These are phyloP conservation scores for Ophiostoma australiae DNA, from an alignment of 2,329 filamentous ascomycete genomes.

Conservation along the genomic window DNA sequence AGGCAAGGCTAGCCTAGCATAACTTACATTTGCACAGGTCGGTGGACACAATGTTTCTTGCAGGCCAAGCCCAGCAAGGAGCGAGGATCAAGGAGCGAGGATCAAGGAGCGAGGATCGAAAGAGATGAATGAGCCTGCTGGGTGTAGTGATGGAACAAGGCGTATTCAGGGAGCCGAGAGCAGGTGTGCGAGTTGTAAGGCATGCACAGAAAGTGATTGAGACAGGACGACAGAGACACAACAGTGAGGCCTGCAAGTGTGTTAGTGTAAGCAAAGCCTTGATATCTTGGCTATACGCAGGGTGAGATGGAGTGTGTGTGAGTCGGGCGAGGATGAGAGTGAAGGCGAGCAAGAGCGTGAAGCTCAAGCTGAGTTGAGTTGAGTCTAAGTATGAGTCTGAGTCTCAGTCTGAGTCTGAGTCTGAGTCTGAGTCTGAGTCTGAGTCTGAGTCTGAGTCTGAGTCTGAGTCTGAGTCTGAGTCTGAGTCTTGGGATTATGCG, in stretches of 20 bases:
- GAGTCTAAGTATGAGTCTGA: no score
- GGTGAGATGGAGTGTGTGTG: neutral
- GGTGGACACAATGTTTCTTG: neutral
- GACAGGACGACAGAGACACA: neutral
- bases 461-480: neutral
- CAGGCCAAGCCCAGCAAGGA: neutral
- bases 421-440: neutral
- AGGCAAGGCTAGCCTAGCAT: constrained; percentile 8
- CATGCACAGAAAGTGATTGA: neutral
- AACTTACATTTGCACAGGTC: constrained; percentile 4
- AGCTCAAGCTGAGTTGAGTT: neutral
- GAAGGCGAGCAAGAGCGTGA: neutral
- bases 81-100: neutral
- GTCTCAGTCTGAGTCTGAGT: neutral
- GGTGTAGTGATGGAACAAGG: neutral
- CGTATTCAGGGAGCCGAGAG: neutral
- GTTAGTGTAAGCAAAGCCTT: neutral
- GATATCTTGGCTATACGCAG: neutral
- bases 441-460: neutral
- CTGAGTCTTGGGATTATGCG: neutral
- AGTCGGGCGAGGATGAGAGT: neutral
- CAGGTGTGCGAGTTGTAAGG: neutral
- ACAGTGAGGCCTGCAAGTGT: neutral
- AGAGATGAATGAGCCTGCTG: neutral
- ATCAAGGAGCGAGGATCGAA: neutral